Evolutionary conservation across 352 stramenopile genomes (phyloP).

Genomic region (Discostella stelligera): DNA sequence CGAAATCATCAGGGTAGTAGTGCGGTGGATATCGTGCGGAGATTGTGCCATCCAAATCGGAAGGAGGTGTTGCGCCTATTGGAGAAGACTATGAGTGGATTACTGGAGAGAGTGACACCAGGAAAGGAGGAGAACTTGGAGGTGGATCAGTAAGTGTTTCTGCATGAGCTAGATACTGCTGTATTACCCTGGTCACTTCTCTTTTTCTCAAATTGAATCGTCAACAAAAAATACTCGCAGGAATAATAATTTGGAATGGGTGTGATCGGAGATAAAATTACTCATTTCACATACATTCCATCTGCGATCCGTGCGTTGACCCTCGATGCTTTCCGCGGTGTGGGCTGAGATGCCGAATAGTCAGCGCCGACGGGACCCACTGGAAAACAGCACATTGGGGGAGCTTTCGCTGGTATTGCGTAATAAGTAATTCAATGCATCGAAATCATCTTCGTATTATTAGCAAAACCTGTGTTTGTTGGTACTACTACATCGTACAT

Average conservation of each 20-base stretch:
- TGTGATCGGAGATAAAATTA: background rate
- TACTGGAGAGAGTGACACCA: conserved; percentile 39
- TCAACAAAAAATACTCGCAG: background rate
- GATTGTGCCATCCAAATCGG: conserved; percentile 68
- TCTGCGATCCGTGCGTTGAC: no score
- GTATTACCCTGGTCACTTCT: background rate
- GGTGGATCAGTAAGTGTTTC: conserved; percentile 34
- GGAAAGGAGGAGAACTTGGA: conserved; percentile 33
- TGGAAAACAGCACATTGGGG: background rate
- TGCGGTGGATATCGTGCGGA: conserved; percentile 68
- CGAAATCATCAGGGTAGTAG: conserved; percentile 71
- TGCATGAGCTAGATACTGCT: background rate
- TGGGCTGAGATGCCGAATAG: background rate
- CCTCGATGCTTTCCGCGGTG: background rate
- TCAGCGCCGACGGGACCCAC: background rate
- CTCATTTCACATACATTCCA: no score
- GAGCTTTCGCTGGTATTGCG: background rate
- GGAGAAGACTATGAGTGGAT: conserved; percentile 44
- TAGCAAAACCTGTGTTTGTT: no score
- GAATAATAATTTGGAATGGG: conserved; percentile 14
- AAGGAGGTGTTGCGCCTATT: conserved; percentile 54
- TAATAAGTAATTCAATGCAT: background rate
- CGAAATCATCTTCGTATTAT: background rate
- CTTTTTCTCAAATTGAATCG: background rate
- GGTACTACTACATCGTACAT: no score